Base-by-base conservation (phyloP, 441 rosid genomes). In the Pelargonium exstipulatum region DNA sequence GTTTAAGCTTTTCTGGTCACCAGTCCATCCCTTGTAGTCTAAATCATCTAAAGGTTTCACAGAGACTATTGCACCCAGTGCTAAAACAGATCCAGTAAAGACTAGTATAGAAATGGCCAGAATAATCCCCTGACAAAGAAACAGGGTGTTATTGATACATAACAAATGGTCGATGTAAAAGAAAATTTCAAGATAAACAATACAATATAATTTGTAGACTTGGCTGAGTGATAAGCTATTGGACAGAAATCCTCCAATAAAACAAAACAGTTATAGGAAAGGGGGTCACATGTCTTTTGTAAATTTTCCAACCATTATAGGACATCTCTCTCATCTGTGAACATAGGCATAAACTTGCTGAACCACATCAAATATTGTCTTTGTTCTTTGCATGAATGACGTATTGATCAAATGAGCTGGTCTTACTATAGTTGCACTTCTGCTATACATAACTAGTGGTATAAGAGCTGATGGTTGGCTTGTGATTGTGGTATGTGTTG, bases 11-110 rank as follows among this genome's bases (percentile, higher is more conserved):
- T 85, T 78, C 67, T 81, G 85, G 60, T 78, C 88, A 69, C 84
- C 85, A 79, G 92, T 86, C 89, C 81, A 87, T 72, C 87, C 87
- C 87, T 82, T 89, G 88, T 96, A 91, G 68, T 83, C 77, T 66
- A 96, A 86, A 74, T 87, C 87, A 62, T 88, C 97, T 76, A 96
- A 83, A 48, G 99, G 99, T 80, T 86, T 85, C 65, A 82, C 91
- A 74, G 99, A 96, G 72, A 91, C 89, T 72, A 91, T 93, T 73
- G 84, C 89, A 76, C 99, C 99, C 78, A 93, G 85, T 74, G 91
- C 88, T 61, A 89, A 67, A 62, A 89, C 89, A 70, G 95, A 91
- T 81, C 91, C 95, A 79, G 77, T 76, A 76, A 96, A 96, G 72
- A 90, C 76, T 66, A 83, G 46, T 48, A 85, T 80, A 76, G 91